Conservation (phyloP, 208 protist genomes). For the Trypanosomatidae sp. region DNA sequence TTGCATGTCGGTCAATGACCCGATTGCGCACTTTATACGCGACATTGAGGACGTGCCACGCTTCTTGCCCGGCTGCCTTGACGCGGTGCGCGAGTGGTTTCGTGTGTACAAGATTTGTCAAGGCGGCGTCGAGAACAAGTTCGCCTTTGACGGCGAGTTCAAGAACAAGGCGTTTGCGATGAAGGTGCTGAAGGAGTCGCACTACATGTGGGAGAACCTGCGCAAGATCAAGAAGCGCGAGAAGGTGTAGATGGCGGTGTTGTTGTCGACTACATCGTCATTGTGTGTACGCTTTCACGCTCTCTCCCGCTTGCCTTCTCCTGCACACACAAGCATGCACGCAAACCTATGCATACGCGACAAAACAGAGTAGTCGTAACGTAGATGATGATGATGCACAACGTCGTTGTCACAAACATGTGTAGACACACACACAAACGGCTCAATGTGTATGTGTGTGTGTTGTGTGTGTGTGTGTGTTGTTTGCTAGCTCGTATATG, state of each 20-base stretch:
- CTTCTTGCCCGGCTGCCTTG: constrained; percentile 81
- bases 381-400: neutral
- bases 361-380: neutral
- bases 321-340: too few species aligned
- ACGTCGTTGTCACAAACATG: too few species aligned
- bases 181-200: constrained; percentile 83
- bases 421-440: too few species aligned
- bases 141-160: constrained; percentile 83
- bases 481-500: too few species aligned
- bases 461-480: too few species aligned
- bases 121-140: constrained; percentile 87
- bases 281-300: neutral
- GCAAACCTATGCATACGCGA: too few species aligned
- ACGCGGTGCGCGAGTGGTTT: constrained; percentile 84
- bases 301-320: neutral
- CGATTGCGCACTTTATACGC: constrained; percentile 78
- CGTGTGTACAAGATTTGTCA: constrained; percentile 90
- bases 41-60: constrained; percentile 84
- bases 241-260: constrained; percentile 25
- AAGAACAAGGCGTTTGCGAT: constrained; percentile 78
- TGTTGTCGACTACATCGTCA: neutral
- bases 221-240: constrained; percentile 77
- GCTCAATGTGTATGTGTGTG: too few species aligned
- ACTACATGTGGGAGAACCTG: constrained; percentile 88
- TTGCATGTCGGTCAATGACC: constrained; percentile 85